Base-by-base conservation (phyloP, 2,329 filamentous ascomycete species). In the Aureobasidium sp. region DNA sequence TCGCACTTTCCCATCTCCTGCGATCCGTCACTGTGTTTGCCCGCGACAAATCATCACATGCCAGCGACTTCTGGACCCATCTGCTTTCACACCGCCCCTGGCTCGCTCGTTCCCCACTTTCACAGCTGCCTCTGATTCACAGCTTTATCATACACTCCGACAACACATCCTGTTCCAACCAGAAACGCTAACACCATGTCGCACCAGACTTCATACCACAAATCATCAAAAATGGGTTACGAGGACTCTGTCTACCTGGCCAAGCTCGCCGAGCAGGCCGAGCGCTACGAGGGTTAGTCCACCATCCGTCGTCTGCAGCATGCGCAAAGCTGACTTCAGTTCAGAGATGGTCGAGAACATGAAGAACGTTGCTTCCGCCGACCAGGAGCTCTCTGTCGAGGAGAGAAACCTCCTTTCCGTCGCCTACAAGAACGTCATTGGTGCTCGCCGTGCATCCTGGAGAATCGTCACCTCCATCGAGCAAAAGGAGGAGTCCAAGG, bases 321-420 rank as follows among this genome's bases (percentile, higher is more conserved):
- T 44, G 37, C 39, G 22, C 44, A 59, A 45, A 14, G 31, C 47
- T 60, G 31, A 60, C 15, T 25, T 11, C 17, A 5, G 27, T 59
- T 63, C 79, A 97, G 93, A 97, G 82, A 97, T 97, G 93, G 93
- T 97, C 70, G 91, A 96, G 84, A 96, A 97, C 87, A 97, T 97
- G 93, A 97, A 97, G 87, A 87, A 90, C 70, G 93, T 97, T 74
- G 93, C 93, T 73, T 92, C 89, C 70, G 90, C 93, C 70, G 79
- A 82, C 72, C 79, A 81, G 74, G 81, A 83, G 73, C 78, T 83
- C 64, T 81, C 79, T 67, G 91, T 97, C 70, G 93, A 97, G 81
- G 92, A 97, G 86, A 90, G 92, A 77, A 97, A 97, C 82, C 90
- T 97, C 68, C 87, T 97, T 66, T 96, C 91, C 65, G 92, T 97